phyloP scores from a whole-genome alignment of 768 basidiomycete genomes.

The Terana coerulea region DNA sequence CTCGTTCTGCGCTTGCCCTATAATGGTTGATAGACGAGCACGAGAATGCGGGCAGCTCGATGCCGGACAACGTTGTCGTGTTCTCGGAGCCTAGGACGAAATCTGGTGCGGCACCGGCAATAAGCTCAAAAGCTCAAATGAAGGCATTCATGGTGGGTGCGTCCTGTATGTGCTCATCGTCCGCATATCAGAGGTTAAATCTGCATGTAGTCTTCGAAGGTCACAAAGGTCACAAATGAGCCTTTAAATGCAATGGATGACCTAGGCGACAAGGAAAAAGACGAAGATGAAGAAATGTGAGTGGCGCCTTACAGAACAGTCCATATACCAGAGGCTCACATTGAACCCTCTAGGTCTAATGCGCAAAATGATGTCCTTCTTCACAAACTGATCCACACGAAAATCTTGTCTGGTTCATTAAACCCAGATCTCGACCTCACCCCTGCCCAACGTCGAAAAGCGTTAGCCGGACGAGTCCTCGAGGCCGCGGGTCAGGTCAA shows the following conservation, averaged over 20 bases:
- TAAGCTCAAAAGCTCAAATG: slow-evolving; percentile 39
- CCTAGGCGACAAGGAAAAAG: slow-evolving; percentile 33
- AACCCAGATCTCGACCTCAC: slow-evolving; percentile 57
- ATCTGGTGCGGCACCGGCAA: slow-evolving; percentile 19
- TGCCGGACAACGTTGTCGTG: slow-evolving; percentile 47
- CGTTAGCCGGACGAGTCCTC: slow-evolving; percentile 71
- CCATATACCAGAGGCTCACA: background rate
- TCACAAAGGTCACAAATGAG: slow-evolving; percentile 52
- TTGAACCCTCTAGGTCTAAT: slow-evolving; percentile 51
- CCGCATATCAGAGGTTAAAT: background rate
- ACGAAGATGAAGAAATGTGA: slow-evolving; percentile 55
- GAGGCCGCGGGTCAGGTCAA: slow-evolving; percentile 67
- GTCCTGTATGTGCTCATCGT: background rate
- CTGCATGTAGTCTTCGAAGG: slow-evolving; percentile 65
- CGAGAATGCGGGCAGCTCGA: background rate
- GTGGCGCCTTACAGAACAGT: slow-evolving; percentile 5
- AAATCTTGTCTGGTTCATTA: slow-evolving; percentile 71
- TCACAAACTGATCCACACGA: slow-evolving; percentile 77
- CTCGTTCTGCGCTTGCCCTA: too few relatives aligned
- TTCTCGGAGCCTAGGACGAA: slow-evolving; percentile 41
- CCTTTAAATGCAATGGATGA: slow-evolving; percentile 13
- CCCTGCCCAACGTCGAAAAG: slow-evolving; percentile 67
- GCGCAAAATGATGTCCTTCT: slow-evolving; percentile 74
- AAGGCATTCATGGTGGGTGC: slow-evolving; percentile 74
- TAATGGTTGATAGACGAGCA: background rate